phyloP scores from a whole-genome alignment of 768 basidiomycete species.

The Plicaturopsis crispa region DNA sequence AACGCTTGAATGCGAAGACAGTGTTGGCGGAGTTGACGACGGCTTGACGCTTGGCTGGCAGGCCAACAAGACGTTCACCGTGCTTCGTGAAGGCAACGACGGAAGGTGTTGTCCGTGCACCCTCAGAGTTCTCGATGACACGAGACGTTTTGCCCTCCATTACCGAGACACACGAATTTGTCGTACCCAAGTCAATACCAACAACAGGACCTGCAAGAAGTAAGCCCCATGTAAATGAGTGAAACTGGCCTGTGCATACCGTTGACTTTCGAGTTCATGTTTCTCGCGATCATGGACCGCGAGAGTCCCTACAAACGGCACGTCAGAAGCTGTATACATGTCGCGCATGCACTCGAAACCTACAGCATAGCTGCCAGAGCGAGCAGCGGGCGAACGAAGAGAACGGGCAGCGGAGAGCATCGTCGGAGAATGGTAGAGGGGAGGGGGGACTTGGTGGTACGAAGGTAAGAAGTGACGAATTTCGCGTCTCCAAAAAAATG shows the following conservation, averaged over 20 bases:
- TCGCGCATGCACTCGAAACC: slow-evolving; percentile 11
- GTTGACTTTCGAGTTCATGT: slow-evolving; percentile 93
- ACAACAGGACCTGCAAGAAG: slow-evolving; percentile 65
- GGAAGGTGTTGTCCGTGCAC: slow-evolving; percentile 95
- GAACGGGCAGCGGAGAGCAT: slow-evolving; percentile 72
- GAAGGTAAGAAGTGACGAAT: slow-evolving; percentile 32
- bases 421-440: too few relatives aligned
- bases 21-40: slow-evolving; percentile 95
- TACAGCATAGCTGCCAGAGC: slow-evolving; percentile 61
- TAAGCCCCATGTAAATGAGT: slow-evolving; percentile 1
- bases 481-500: slow-evolving; percentile 27
- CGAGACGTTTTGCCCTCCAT: slow-evolving; percentile 95
- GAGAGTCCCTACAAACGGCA: slow-evolving; percentile 43
- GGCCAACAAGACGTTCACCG: slow-evolving; percentile 91
- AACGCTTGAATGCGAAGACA: slow-evolving; percentile 88
- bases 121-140: slow-evolving; percentile 97
- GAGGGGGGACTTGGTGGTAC: too few relatives aligned
- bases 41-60: slow-evolving; percentile 95
- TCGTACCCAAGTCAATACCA: slow-evolving; percentile 95
- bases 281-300: slow-evolving; percentile 74
- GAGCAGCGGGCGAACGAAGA: slow-evolving; percentile 48
- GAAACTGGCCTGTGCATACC: slow-evolving; percentile 35
- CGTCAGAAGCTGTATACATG: slow-evolving; percentile 6
- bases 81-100: slow-evolving; percentile 99
- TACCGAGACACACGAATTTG: slow-evolving; percentile 85